A percentile compares a stretch with the other conserved stretches of the same genome.
Evolutionary conservation across 2,329 filamentous ascomycete species (phyloP).

Genomic region (Trichoderma sp.): DNA sequence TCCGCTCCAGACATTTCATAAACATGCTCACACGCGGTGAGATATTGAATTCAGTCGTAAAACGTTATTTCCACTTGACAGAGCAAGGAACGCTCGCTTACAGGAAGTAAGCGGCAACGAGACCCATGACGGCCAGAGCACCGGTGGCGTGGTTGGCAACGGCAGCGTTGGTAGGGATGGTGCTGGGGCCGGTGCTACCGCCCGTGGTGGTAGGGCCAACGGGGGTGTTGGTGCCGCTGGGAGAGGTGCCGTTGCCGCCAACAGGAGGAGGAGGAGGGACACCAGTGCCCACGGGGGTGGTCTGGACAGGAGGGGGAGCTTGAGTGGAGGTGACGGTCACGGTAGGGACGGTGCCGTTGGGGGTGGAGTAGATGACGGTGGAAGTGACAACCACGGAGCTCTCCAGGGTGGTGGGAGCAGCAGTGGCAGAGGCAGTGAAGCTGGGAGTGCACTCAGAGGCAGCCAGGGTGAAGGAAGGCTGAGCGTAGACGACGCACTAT

Average conservation of each 20-base stretch:
- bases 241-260: constrained; percentile 21
- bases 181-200: constrained; percentile 26
- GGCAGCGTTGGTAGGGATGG: constrained; percentile 37
- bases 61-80: constrained; percentile 11
- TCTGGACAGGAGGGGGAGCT: background rate
- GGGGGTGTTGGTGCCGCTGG: constrained; percentile 20
- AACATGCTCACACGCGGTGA: constrained; percentile 15
- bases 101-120: constrained; percentile 47
- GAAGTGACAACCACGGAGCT: background rate
- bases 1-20: constrained; percentile 19
- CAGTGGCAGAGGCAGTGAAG: constrained; percentile 29
- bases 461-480: constrained; percentile 44
- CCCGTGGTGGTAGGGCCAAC: constrained; percentile 19
- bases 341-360: constrained; percentile 1
- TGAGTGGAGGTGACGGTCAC: background rate
- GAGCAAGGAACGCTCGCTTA: constrained; percentile 36
- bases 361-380: background rate
- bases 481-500: constrained; percentile 49
- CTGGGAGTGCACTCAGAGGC: constrained; percentile 41
- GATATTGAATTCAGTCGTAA: constrained; percentile 19
- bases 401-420: constrained; percentile 12
- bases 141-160: constrained; percentile 40
- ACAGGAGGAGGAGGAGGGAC: constrained; percentile 15
- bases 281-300: constrained; percentile 8
- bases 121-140: constrained; percentile 44